Base-by-base conservation (phyloP, 1,284 basidiomycete species). In the Flammula alnicola region DNA sequence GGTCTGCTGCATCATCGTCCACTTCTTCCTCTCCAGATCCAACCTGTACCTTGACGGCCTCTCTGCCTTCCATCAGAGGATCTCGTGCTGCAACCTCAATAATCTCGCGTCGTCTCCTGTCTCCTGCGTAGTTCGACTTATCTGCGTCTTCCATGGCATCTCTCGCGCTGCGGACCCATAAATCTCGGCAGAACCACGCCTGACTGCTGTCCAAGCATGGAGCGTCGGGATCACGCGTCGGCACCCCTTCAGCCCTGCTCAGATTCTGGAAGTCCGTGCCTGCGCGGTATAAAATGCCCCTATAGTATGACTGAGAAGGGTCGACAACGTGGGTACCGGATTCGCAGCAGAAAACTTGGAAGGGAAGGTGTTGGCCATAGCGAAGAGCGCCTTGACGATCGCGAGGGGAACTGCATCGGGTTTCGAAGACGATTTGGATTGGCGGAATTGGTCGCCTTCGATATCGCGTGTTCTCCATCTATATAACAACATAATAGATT, bases 261-360 rank as follows among this genome's bases (percentile, higher is more conserved):
- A 88, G 70, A 64, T 97, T 98, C 64, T 91, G 86, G 63, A 83
- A 89, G 58, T 88, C 81, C 4, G 67, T 72, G 1, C 92, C 93
- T 1, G 90, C 81, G 38, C 93, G 88, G 65, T 98, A 98, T 1
- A 65, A 63, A 57, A 98, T 81, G 30, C 90, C 91, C 31, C 83
- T 80, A 75, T 98, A 98, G 74, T 97, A 98, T 0, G 92, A 91
- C 67, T 96, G 93, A 23, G 80, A 81, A 10, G 95, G 95, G 67
- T 98, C 95, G 56, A 98, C 86, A 61, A 98, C 85, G 66, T 97
- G 95, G 0, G 93, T 94, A 3, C 95, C 95, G 1, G 93, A 91
- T 73, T 97, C 95, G 72, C 95, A 98, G 74, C 95, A 98, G 72
- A 95, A 97, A 10, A 91, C 93, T 68, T 98, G 95, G 78, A 97